A percentile compares a stretch with the other conserved stretches of the same genome.
phyloP scores from a whole-genome alignment of 371 early-diverging fungal species.

The Entomophthora muscae region DNA sequence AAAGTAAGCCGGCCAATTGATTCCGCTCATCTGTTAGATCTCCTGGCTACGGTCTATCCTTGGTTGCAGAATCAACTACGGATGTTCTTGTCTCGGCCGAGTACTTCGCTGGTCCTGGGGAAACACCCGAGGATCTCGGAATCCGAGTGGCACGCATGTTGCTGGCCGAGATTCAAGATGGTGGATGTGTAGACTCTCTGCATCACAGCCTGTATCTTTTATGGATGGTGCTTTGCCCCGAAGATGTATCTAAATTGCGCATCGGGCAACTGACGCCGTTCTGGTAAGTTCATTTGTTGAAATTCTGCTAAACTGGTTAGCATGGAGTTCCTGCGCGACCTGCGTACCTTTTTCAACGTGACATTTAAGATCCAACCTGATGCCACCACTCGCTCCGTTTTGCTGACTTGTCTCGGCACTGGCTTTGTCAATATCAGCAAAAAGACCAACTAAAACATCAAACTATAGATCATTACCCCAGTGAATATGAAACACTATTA shows the following conservation, averaged over 20 bases:
- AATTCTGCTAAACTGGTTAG: too few relatives aligned
- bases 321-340: constrained; percentile 77
- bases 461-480: not conserved
- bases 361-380: constrained; percentile 81
- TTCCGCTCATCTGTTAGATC: constrained; percentile 22
- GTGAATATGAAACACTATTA: too few relatives aligned
- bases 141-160: constrained; percentile 49
- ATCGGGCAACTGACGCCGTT: constrained; percentile 69
- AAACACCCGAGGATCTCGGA: constrained; percentile 82
- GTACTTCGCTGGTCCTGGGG: constrained; percentile 48
- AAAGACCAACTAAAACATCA: constrained; percentile 36
- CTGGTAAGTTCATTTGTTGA: constrained; percentile 59
- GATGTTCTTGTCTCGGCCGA: constrained; percentile 71
- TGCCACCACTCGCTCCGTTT: constrained; percentile 28
- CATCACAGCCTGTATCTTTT: constrained; percentile 76
- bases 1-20: constrained; percentile 18
- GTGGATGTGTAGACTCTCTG: constrained; percentile 76
- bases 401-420: constrained; percentile 76
- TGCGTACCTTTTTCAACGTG: constrained; percentile 71
- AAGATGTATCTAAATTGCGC: constrained; percentile 85
- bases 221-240: constrained; percentile 72
- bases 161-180: constrained; percentile 64
- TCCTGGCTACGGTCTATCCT: constrained; percentile 79
- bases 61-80: constrained; percentile 86
- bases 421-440: constrained; percentile 80